phyloP scores from a whole-genome alignment of 1,139 yeast genomes.

The Casaregolazyma lundiana region DNA sequence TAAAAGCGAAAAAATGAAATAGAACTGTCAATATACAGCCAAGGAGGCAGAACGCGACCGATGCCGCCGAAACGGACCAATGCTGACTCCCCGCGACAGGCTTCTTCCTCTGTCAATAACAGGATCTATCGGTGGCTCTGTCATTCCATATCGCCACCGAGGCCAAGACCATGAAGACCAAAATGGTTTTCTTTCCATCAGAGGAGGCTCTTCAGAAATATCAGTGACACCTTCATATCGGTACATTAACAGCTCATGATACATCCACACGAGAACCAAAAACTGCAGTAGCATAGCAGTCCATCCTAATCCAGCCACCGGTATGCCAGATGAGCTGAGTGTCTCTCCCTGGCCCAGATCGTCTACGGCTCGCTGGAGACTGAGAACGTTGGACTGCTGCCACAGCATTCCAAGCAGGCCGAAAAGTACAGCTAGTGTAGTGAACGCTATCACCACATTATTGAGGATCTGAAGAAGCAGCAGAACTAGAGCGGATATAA shows the following conservation, averaged over 20 bases:
- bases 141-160: background rate
- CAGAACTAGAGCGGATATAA: conserved; percentile 17
- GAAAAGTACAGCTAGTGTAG: conserved; percentile 19
- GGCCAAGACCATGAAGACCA: background rate
- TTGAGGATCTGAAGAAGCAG: conserved; percentile 2
- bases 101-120: background rate
- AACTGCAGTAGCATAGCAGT: conserved; percentile 19
- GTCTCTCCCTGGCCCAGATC: conserved; percentile 17
- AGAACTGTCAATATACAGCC: background rate
- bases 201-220: background rate
- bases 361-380: conserved; percentile 16
- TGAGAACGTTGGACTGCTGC: conserved; percentile 25
- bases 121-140: background rate
- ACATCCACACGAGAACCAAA: conserved; percentile 18
- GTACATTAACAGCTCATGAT: conserved; percentile 1
- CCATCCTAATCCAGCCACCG: conserved; percentile 27
- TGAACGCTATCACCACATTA: conserved; percentile 19
- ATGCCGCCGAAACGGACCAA: background rate
- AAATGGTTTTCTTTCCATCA: too few relatives aligned
- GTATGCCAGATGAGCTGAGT: conserved; percentile 16
- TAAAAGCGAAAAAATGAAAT: too few relatives aligned
- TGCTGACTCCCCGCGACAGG: background rate
- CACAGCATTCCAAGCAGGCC: conserved; percentile 26
- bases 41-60: background rate
- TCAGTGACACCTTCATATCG: too few relatives aligned